Evolutionary conservation across 345 rosid genomes (phyloP).

Genomic region (Aquilaria yunnanensis): DNA sequence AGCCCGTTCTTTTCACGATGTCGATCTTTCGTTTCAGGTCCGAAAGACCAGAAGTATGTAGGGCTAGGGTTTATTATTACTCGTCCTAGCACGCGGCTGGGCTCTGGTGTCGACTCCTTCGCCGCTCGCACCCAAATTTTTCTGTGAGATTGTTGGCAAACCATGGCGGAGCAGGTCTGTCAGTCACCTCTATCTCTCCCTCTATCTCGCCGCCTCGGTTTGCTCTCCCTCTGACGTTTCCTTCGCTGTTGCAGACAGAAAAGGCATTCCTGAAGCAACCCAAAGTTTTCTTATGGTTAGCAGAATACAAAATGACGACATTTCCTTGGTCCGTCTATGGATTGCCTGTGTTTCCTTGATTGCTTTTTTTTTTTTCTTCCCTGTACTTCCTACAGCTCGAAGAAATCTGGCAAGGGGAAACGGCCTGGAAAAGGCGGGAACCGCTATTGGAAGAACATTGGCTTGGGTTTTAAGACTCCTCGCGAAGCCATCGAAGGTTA

Average conservation of each 20-base stretch:
- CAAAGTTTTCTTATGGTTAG: constrained; percentile 47
- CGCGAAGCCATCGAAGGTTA: constrained; percentile 60
- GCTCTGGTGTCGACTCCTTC: no score
- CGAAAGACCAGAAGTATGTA: no score
- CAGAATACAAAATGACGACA: no score
- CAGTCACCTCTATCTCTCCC: no score
- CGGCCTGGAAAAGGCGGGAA: constrained; percentile 75
- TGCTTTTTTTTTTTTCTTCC: background rate
- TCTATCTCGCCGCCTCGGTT: background rate
- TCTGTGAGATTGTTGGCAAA: no score
- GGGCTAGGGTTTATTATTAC: no score
- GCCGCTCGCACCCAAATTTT: no score
- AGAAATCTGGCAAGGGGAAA: constrained; percentile 56
- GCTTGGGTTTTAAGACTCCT: constrained; percentile 65
- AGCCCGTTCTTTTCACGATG: no score
- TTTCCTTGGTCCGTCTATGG: no score
- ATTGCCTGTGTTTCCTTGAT: background rate
- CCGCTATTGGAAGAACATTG: constrained; percentile 56
- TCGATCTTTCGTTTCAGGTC: no score
- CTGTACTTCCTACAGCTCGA: constrained; percentile 28
- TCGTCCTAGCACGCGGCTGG: no score
- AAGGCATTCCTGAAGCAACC: constrained; percentile 66
- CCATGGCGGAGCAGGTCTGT: no score
- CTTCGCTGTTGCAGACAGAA: constrained; percentile 34
- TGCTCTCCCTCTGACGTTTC: background rate